Conservation (phyloP, 257 asterid genomes). For the Scutellaria galericulata region DNA sequence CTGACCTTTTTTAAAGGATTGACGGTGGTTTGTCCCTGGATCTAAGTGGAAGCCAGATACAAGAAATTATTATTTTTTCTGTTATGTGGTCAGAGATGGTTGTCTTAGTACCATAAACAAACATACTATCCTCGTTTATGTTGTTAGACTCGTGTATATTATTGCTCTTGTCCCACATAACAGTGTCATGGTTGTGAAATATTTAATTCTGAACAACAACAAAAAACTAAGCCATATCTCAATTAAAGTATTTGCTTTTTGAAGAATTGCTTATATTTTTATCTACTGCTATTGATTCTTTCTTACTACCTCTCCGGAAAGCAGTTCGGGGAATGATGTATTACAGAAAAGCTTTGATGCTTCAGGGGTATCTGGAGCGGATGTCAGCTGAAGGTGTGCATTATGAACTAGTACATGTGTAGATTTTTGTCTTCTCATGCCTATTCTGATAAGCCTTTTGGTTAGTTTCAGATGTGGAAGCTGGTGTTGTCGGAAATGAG, state of each 20-base stretch:
- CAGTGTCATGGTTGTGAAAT: conserved; percentile 19
- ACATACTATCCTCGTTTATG: background rate
- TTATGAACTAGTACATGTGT: conserved; percentile 17
- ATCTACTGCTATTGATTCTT: conserved; percentile 22
- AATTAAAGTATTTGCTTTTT: conserved; percentile 11
- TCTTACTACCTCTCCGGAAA: conserved; percentile 37
- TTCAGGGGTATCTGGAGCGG: conserved; percentile 84
- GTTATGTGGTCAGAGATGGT: conserved; percentile 1
- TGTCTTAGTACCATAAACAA: conserved; percentile 1
- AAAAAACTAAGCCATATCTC: background rate
- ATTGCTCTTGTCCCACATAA: background rate
- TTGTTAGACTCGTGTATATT: background rate
- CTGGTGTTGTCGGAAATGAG: conserved; percentile 56
- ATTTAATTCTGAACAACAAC: conserved; percentile 12
- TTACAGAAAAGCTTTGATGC: conserved; percentile 97
- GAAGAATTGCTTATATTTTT: conserved; percentile 35
- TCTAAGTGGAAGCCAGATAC: too few relatives aligned
- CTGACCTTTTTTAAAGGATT: conserved; percentile 4
- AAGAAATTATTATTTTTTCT: too few relatives aligned
- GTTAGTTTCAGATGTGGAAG: conserved; percentile 64
- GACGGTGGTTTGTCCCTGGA: background rate
- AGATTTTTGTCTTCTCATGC: conserved; percentile 20
- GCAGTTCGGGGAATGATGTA: conserved; percentile 99
- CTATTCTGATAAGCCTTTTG: conserved; percentile 29
- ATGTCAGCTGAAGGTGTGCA: conserved; percentile 72